These are phyloP conservation scores for Artemisia tridentata DNA, from an alignment of 129 eudicot species.

Conservation along the genomic window DNA sequence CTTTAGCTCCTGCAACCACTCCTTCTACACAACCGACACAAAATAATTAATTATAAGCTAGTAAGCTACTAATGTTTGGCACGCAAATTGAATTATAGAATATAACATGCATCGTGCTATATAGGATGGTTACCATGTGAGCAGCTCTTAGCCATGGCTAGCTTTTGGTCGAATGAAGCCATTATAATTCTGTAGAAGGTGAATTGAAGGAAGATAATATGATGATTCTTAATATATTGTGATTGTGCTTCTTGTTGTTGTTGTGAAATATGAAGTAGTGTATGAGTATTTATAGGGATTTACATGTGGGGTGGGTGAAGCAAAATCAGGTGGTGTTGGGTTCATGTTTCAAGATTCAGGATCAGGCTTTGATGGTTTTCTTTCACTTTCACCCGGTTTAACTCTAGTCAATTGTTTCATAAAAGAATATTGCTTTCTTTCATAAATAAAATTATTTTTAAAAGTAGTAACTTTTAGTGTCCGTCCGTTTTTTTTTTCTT, in stretches of 20 bases:
- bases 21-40: conserved; percentile 54
- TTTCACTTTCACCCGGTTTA: conserved; percentile 22
- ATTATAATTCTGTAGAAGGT: conserved; percentile 6
- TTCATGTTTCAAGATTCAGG: conserved; percentile 17
- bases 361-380: conserved; percentile 54
- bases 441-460: too few species aligned
- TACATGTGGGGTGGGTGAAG: conserved; percentile 16
- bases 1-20: conserved; percentile 91
- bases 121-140: conserved; percentile 57
- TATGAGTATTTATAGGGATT: conserved; percentile 33
- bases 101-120: neutral
- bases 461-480: too few species aligned
- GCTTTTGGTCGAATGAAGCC: conserved; percentile 67
- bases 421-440: too few species aligned
- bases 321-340: conserved; percentile 32
- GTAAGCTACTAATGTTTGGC: neutral
- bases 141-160: conserved; percentile 83
- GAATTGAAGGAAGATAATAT: neutral
- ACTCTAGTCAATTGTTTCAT: conserved; percentile 17
- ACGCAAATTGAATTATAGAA: neutral
- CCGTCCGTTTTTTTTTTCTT: too few species aligned
- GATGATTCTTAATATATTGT: neutral
- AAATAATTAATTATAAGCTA: neutral
- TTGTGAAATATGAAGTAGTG: conserved; percentile 12
- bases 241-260: neutral